Conservation (phyloP, 2,329 filamentous ascomycete species). For the Tothia fuscella region DNA sequence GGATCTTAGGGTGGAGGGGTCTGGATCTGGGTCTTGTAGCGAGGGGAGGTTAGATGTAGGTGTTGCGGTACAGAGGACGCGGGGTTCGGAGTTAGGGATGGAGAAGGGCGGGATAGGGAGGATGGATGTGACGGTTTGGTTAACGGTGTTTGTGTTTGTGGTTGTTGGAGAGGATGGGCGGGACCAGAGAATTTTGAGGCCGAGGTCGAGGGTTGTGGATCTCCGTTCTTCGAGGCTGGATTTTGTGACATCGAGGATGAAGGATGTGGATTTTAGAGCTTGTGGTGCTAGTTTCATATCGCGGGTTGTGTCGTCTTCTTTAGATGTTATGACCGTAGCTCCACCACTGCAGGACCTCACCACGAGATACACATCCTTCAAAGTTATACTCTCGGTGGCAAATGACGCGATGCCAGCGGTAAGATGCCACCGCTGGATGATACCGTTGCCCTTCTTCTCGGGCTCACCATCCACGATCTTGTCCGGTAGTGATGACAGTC, state of each 20-base stretch:
- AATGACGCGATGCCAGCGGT: constrained; percentile 63
- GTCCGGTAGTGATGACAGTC: constrained; percentile 19
- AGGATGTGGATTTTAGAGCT: constrained; percentile 13
- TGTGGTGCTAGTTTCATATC: constrained; percentile 14
- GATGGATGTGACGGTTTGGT: constrained; percentile 47
- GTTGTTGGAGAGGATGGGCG: constrained; percentile 33
- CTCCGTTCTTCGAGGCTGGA: constrained; percentile 55
- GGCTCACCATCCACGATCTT: neutral
- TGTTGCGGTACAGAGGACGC: constrained; percentile 53
- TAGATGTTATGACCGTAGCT: constrained; percentile 17
- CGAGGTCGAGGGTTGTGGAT: constrained; percentile 61
- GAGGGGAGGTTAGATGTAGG: constrained; percentile 12
- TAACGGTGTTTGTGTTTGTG: too few relatives aligned
- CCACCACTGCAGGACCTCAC: constrained; percentile 50
- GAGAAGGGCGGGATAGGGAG: constrained; percentile 70
- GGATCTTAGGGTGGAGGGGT: too few relatives aligned
- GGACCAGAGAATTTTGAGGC: constrained; percentile 66
- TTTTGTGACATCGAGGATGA: constrained; percentile 13
- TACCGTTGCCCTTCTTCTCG: constrained; percentile 37
- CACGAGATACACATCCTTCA: constrained; percentile 54
- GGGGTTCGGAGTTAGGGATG: constrained; percentile 72
- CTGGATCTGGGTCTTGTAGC: neutral
- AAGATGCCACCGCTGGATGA: constrained; percentile 73
- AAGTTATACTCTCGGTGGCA: constrained; percentile 48
- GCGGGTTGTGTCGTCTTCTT: constrained; percentile 35